phyloP scores from a whole-genome alignment of 345 rosid genomes.

The Moricandia moricandioides region DNA sequence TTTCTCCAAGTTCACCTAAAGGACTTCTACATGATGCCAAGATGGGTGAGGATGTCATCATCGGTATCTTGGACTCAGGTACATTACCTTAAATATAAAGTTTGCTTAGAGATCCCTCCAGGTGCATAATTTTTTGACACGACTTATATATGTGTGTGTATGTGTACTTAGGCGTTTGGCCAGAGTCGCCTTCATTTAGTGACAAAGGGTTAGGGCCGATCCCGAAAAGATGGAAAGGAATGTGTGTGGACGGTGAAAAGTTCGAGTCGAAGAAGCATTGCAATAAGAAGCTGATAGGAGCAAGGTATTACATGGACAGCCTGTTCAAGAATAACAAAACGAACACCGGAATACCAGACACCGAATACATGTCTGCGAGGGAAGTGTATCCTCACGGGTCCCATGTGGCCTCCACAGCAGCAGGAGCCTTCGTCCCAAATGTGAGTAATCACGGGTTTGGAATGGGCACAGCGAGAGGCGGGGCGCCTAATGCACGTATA shows the following conservation, averaged over 20 bases:
- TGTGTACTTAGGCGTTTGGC: conserved; percentile 25
- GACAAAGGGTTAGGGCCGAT: conserved; percentile 28
- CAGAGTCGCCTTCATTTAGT: conserved; percentile 11
- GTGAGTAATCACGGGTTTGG: conserved; percentile 41
- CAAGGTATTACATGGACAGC: conserved; percentile 40
- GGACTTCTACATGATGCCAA: conserved; percentile 42
- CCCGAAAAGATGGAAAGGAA: conserved; percentile 29
- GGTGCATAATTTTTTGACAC: neutral
- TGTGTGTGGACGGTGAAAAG: conserved; percentile 9
- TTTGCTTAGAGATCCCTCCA: neutral
- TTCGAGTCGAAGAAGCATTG: conserved; percentile 36
- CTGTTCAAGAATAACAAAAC: conserved; percentile 16
- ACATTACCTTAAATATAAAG: neutral
- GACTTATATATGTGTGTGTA: neutral
- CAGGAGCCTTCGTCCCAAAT: conserved; percentile 40
- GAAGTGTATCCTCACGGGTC: conserved; percentile 55
- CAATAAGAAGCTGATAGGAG: conserved; percentile 56
- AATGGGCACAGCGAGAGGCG: conserved; percentile 46
- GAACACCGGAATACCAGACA: conserved; percentile 19
- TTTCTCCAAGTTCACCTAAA: conserved; percentile 37
- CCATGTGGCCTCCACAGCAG: conserved; percentile 56
- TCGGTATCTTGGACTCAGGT: conserved; percentile 69
- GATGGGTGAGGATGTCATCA: conserved; percentile 64
- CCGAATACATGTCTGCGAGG: conserved; percentile 48
- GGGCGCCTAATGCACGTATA: conserved; percentile 51